Evolutionary conservation across 2,329 filamentous ascomycete species (phyloP), one percentile per base, ranked within the genome.

Genomic region (Sarocladium strictum): DNA sequence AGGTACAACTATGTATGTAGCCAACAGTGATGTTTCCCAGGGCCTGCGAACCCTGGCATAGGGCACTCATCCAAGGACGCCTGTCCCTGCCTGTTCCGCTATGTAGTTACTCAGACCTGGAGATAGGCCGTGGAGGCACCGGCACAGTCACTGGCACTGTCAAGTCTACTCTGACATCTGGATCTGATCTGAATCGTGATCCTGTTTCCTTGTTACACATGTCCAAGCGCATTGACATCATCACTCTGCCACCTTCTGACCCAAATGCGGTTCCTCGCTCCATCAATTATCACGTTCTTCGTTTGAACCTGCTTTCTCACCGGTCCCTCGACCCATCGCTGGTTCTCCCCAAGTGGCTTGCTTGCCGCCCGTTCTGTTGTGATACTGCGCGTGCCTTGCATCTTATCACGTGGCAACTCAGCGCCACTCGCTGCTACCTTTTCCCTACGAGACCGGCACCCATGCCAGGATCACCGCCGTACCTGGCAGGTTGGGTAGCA

Each of bases 321-420:
- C 37, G n/a, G n/a, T n/a, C n/a, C n/a, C n/a, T n/a, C 37, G 17
- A 15, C 17, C 17, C 17, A 7, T n/a, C 14, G 35, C 35, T 15
- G 35, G n/a, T 38, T 17, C 38, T 19, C 26, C 21, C 29, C 27
- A 6, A 51, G n/a, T 51, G 47, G 47, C 47, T 29, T 51, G 47
- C 47, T 51, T 51, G 29, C 47, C 47, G 47, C 47, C 38, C 47
- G 21, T 19, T 29, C 26, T 51, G 27, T 10, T 51, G 47, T 51
- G 47, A 51, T 51, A 32, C 47, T 51, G 47, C 47, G 47, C n/a
- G 47, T 51, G 47, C 47, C 47, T 51, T 51, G 47, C 47, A 51
- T 51, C 47, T n/a, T 29, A 51, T 51, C 47, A 51, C 47, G 47
- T 51, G 47, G 47, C 47, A 35, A 33, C 21, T 3, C 11, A n/a